Evolutionary conservation across 768 basidiomycete species (phyloP).

Genomic region (Lactarius quietus): DNA sequence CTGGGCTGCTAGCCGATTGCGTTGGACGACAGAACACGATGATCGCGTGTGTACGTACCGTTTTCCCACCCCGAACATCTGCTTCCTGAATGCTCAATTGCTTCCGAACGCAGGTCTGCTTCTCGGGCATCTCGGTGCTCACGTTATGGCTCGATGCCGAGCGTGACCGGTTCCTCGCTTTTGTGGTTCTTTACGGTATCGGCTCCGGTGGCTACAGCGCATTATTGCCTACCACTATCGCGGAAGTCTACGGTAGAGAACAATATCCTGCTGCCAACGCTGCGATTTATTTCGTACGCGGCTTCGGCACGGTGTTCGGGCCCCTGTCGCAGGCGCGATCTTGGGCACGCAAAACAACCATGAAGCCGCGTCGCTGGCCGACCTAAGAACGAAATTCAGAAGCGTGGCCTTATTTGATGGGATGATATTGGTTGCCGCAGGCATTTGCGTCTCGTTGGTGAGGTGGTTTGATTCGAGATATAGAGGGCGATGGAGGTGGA

Average conservation of each 20-base stretch:
- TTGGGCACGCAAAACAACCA: conserved; percentile 32
- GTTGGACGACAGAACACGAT: conserved; percentile 46
- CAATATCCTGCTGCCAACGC: conserved; percentile 43
- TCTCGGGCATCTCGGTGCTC: conserved; percentile 40
- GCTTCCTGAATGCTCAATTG: not conserved
- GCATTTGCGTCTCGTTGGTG: conserved; percentile 40
- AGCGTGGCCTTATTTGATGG: conserved; percentile 40
- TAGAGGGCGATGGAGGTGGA: conserved; percentile 41
- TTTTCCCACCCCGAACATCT: not conserved
- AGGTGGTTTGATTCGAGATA: conserved; percentile 42
- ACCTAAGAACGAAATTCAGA: conserved; percentile 35
- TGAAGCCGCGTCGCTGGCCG: not conserved
- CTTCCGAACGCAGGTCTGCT: conserved; percentile 33
- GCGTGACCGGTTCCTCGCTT: conserved; percentile 38
- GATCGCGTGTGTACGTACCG: conserved; percentile 35
- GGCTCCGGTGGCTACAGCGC: conserved; percentile 46
- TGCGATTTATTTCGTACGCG: conserved; percentile 42
- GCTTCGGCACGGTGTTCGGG: conserved; percentile 39
- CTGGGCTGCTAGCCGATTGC: conserved; percentile 42
- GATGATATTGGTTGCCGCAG: conserved; percentile 36
- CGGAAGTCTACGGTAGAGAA: conserved; percentile 42
- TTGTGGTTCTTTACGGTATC: conserved; percentile 42
- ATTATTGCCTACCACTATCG: conserved; percentile 42
- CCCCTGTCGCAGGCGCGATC: conserved; percentile 42
- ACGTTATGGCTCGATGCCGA: conserved; percentile 42